Percentiles rank a stretch among this genome's conserved stretches.
phyloP scores from a whole-genome alignment of 345 rosid species.

The Psidium friedrichsthalianum region DNA sequence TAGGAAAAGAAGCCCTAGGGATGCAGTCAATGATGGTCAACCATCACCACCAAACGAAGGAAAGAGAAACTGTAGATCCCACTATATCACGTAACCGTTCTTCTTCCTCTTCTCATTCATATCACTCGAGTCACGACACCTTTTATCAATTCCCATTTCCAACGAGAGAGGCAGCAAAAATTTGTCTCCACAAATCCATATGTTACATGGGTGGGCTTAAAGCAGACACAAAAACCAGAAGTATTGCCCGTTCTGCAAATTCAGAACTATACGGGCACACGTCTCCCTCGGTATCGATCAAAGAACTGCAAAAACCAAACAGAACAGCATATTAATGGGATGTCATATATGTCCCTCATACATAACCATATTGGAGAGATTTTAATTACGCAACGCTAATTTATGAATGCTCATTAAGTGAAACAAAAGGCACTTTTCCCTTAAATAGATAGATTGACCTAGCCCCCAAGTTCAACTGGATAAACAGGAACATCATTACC shows the following conservation, averaged over 20 bases:
- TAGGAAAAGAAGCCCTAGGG: neutral
- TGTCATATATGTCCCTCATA: neutral
- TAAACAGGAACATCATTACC: neutral
- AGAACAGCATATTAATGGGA: neutral
- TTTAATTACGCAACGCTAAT: neutral
- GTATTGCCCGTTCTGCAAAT: neutral
- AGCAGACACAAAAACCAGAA: neutral
- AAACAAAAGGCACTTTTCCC: neutral
- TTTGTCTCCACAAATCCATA: neutral
- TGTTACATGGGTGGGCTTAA: neutral
- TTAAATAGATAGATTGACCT: neutral
- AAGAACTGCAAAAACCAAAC: conserved; percentile 28
- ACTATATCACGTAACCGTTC: neutral
- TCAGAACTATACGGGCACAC: conserved; percentile 38
- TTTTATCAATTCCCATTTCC: neutral
- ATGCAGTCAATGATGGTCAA: neutral
- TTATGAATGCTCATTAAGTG: neutral
- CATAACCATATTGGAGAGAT: neutral
- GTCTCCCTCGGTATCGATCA: conserved; percentile 40
- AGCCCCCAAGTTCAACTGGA: neutral
- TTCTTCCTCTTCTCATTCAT: neutral
- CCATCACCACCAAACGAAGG: neutral
- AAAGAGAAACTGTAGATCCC: neutral
- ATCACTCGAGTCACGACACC: neutral
- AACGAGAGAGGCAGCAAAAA: neutral